These are phyloP conservation scores for Oligophagozyma castellii DNA, from an alignment of 1,139 yeast species.

Conservation along the genomic window DNA sequence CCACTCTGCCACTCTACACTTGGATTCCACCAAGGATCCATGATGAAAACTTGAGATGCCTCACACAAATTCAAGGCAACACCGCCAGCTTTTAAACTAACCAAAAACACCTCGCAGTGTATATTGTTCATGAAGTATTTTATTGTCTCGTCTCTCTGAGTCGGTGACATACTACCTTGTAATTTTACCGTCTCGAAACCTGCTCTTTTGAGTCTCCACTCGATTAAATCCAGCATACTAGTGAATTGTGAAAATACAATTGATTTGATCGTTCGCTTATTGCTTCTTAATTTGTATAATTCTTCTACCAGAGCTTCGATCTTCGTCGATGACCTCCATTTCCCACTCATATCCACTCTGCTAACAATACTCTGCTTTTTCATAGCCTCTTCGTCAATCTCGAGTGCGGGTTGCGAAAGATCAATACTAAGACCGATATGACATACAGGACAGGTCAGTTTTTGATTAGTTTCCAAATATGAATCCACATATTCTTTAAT, in stretches of 20 bases:
- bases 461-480: slow-evolving; percentile 46
- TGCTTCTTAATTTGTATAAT: slow-evolving; percentile 72
- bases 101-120: slow-evolving; percentile 81
- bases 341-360: slow-evolving; percentile 70
- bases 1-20: slow-evolving; percentile 97
- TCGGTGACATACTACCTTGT: slow-evolving; percentile 94
- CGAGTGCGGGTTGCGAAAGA: slow-evolving; percentile 74
- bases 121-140: slow-evolving; percentile 86
- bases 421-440: slow-evolving; percentile 88
- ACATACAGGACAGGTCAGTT: slow-evolving; percentile 85
- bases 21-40: slow-evolving; percentile 99
- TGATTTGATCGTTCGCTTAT: slow-evolving; percentile 77
- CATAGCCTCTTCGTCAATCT: slow-evolving; percentile 46
- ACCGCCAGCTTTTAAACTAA: slow-evolving; percentile 95
- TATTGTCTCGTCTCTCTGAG: slow-evolving; percentile 84
- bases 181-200: slow-evolving; percentile 88
- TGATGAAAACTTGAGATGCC: slow-evolving; percentile 86
- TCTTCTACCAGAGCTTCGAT: slow-evolving; percentile 95
- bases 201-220: slow-evolving; percentile 87
- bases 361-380: slow-evolving; percentile 79
- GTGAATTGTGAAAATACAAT: slow-evolving; percentile 96
- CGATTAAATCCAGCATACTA: slow-evolving; percentile 87
- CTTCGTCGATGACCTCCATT: slow-evolving; percentile 89
- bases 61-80: slow-evolving; percentile 93
- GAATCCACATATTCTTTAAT: slow-evolving; percentile 81